These are phyloP conservation scores for Talaromyces sp. DNA, from an alignment of 2,329 filamentous ascomycete species.

Conservation along the genomic window DNA sequence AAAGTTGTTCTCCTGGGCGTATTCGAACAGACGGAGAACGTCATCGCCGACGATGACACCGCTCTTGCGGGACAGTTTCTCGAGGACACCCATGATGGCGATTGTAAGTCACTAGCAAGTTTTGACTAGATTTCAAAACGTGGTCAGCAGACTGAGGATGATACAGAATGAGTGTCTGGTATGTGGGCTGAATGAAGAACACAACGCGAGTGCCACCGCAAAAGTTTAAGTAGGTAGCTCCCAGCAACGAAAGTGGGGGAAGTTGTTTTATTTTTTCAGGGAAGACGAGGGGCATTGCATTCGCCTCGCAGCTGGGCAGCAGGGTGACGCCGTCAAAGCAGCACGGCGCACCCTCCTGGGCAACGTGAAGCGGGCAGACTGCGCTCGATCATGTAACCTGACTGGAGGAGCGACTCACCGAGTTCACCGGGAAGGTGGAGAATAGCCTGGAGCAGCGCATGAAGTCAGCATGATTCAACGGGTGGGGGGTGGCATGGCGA, in stretches of 20 bases:
- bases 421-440: slow-evolving; percentile 24
- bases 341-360: not conserved
- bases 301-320: not conserved
- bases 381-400: slow-evolving; percentile 4
- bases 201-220: not conserved
- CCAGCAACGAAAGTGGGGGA: slow-evolving; percentile 4
- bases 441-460: slow-evolving; percentile 9
- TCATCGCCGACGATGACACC: slow-evolving; percentile 66
- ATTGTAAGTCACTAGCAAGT: not conserved
- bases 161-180: not conserved
- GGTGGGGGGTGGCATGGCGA: not conserved
- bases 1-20: slow-evolving; percentile 81
- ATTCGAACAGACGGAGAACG: slow-evolving; percentile 72
- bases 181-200: not conserved
- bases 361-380: slow-evolving; percentile 16
- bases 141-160: not conserved
- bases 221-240: not conserved
- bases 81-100: slow-evolving; percentile 42
- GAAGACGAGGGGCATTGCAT: not conserved
- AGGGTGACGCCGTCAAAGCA: not conserved
- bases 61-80: slow-evolving; percentile 58
- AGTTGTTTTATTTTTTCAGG: not conserved
- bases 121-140: not conserved
- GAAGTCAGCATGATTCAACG: slow-evolving; percentile 33
- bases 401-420: slow-evolving; percentile 27